A percentile compares a stretch with the other conserved stretches of the same genome.
These are phyloP conservation scores for Diaporthe sp. DNA, from an alignment of 2,329 filamentous ascomycete species.

Conservation along the genomic window DNA sequence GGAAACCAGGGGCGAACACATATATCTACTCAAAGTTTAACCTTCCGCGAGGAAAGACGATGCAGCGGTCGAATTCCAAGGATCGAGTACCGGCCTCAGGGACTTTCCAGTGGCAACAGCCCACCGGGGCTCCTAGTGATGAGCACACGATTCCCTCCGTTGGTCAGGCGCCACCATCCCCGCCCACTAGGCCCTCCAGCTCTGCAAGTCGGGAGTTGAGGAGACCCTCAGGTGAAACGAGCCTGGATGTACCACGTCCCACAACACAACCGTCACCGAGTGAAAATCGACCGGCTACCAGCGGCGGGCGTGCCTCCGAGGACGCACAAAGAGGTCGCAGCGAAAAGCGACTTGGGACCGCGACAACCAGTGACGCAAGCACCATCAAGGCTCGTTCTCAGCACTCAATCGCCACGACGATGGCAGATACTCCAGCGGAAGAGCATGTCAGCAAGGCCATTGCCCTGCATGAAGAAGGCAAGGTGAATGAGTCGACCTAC, in stretches of 20 bases:
- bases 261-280: slow-evolving; percentile 60
- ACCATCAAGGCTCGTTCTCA: slow-evolving; percentile 63
- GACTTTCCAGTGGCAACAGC: slow-evolving; percentile 76
- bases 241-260: slow-evolving; percentile 58
- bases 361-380: slow-evolving; percentile 67
- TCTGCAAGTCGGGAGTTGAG: slow-evolving; percentile 60
- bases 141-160: slow-evolving; percentile 58
- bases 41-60: slow-evolving; percentile 84
- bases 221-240: slow-evolving; percentile 35
- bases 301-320: slow-evolving; percentile 61
- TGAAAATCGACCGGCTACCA: slow-evolving; percentile 60
- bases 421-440: slow-evolving; percentile 82
- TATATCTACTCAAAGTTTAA: slow-evolving; percentile 91
- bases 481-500: slow-evolving; percentile 94
- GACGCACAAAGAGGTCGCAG: slow-evolving; percentile 60
- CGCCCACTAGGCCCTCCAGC: slow-evolving; percentile 72
- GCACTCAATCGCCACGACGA: slow-evolving; percentile 62
- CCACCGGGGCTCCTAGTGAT: slow-evolving; percentile 57
- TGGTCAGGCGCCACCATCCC: slow-evolving; percentile 70
- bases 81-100: slow-evolving; percentile 67
- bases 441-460: slow-evolving; percentile 94
- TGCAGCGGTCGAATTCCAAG: slow-evolving; percentile 77
- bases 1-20: slow-evolving; percentile 71
- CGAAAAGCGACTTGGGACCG: slow-evolving; percentile 53
- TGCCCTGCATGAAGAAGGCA: slow-evolving; percentile 87